A percentile compares a stretch with the other conserved stretches of the same genome.
Evolutionary conservation across 306 rosid species (phyloP).

Genomic region (Cucurbita pepo): DNA sequence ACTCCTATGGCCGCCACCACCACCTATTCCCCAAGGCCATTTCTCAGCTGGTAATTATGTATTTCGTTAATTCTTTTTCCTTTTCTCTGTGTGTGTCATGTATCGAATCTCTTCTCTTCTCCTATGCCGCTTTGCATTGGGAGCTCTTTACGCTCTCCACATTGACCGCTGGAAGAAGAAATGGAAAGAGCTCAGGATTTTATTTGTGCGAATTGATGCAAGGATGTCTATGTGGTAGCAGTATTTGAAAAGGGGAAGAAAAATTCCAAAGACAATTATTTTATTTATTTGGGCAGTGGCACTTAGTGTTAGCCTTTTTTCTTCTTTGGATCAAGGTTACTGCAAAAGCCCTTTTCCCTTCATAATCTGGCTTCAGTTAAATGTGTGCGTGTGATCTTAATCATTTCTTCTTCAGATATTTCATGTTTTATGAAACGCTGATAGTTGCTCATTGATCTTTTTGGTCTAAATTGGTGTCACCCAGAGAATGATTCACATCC

Average conservation of each 20-base stretch:
- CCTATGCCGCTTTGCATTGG: not conserved
- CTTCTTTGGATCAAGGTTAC: not conserved
- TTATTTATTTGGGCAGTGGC: not conserved
- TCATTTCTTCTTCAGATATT: not conserved
- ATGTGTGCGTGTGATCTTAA: not conserved
- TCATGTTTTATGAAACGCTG: not conserved
- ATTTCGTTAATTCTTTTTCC: not conserved
- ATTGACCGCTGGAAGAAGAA: not conserved
- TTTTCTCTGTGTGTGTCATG: not conserved
- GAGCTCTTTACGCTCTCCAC: not conserved
- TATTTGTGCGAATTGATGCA: not conserved
- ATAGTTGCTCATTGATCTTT: not conserved
- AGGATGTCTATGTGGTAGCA: not conserved
- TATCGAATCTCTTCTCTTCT: not conserved
- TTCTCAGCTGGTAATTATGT: slow-evolving; percentile 55
- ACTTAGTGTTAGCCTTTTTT: not conserved
- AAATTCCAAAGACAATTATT: not conserved
- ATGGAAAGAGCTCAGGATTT: not conserved
- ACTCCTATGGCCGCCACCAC: slow-evolving; percentile 59
- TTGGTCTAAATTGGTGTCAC: not conserved
- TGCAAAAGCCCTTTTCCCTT: not conserved
- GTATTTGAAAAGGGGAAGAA: not conserved
- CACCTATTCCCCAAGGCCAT: slow-evolving; percentile 89
- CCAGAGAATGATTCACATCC: not conserved
- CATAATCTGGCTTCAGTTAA: not conserved